Evolutionary conservation across 2,329 filamentous ascomycete species (phyloP).

Genomic region (Fusarium tanahbumbuense): DNA sequence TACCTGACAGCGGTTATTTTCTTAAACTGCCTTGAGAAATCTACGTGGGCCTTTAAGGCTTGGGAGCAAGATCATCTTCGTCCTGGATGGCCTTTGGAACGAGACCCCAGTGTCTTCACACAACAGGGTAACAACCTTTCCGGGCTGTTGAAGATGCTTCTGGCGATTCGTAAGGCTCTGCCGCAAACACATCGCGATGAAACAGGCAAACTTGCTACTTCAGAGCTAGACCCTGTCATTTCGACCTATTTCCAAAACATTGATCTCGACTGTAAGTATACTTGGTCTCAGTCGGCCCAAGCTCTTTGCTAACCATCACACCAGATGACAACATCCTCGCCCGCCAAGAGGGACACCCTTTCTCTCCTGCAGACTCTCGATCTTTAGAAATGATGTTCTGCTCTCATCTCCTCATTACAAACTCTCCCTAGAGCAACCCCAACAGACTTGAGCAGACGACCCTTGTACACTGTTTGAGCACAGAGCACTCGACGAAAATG

Average conservation of each 20-base stretch:
- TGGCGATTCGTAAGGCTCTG: slow-evolving; percentile 69
- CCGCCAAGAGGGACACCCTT: slow-evolving; percentile 64
- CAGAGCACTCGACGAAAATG: not conserved
- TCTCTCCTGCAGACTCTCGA: slow-evolving; percentile 62
- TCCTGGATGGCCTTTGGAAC: slow-evolving; percentile 70
- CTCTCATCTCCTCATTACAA: slow-evolving; percentile 60
- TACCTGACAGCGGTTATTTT: slow-evolving; percentile 72
- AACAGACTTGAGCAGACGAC: not conserved
- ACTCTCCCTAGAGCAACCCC: slow-evolving; percentile 32
- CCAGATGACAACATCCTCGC: slow-evolving; percentile 52
- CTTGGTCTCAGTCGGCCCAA: not conserved
- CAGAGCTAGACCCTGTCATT: slow-evolving; percentile 60
- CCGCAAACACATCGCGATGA: slow-evolving; percentile 62
- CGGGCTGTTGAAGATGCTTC: slow-evolving; percentile 69
- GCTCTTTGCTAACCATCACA: not conserved
- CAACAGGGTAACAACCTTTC: slow-evolving; percentile 70
- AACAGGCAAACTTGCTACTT: slow-evolving; percentile 62
- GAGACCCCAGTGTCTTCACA: slow-evolving; percentile 66
- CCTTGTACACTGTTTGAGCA: not conserved
- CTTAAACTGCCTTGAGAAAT: slow-evolving; percentile 74
- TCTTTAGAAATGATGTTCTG: slow-evolving; percentile 64
- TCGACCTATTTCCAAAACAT: slow-evolving; percentile 66
- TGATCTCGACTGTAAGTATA: slow-evolving; percentile 67
- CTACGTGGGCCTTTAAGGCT: slow-evolving; percentile 75
- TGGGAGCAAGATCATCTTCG: slow-evolving; percentile 73